Evolutionary conservation across 306 rosid species (phyloP), one percentile per base, ranked within the genome.

Genomic region (Cyamopsis tetragonoloba): DNA sequence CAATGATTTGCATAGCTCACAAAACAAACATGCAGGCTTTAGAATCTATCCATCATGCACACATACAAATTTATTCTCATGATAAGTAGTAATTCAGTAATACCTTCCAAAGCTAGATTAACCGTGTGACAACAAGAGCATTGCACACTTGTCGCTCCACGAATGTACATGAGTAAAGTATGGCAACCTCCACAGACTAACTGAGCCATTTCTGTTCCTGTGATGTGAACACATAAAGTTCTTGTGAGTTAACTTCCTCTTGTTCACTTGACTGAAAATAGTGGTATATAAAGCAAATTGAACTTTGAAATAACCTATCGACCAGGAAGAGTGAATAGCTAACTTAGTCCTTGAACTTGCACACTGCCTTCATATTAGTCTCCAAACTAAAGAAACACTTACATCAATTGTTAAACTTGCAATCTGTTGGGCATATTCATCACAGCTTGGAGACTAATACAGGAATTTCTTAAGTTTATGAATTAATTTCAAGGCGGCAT

Each of bases 141-240:
- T 78, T 95, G 96, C 0, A 95, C 99, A 12, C 97, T 95, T 10
- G 99, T 90, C 3, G 97, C 99, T 32, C 99, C 97, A 0, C 96
- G 92, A 28, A 95, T 88, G 83, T 90, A 95, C 99, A 95, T 95
- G 54, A 95, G 99, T 44, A 95, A 75, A 60, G 97, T 95, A 70
- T 90, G 99, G 92, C 99, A 90, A 62, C 96, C 97, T 75, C 91
- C 96, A 35, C 99, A 93, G 26, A 93, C 89, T 79, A 93, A 78
- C 82, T 93, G 99, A n/a, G 99, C 99, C 99, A 90, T 90, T 88
- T 93, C 97, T 53, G 99, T 93, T 76, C 99, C 99, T 93, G 82
- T 32, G 31, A n/a, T n/a, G n/a, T n/a, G n/a, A n/a, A 70, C 9
- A 22, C 42, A 68, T 11, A 47, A 19, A 35, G 13, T 64, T 27